A percentile compares a stretch with the other conserved stretches of the same genome.
Conservation (phyloP, 768 basidiomycete species). For the Boletellus ananiceps region DNA sequence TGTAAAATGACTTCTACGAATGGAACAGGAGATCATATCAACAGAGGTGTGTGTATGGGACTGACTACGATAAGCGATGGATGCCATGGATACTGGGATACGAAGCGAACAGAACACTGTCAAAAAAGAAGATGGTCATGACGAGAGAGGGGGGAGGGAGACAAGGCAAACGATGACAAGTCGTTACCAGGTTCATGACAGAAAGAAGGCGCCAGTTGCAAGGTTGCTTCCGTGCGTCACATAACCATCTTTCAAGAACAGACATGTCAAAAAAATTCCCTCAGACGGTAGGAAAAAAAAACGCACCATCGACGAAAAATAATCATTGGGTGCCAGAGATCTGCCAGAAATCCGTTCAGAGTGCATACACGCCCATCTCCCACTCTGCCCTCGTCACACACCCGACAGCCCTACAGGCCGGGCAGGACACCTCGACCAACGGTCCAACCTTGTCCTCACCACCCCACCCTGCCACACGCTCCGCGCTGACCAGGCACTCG, state of each 20-base stretch:
- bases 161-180: too few species aligned
- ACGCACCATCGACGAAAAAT: constrained; percentile 4
- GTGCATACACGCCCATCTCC: constrained; percentile 42
- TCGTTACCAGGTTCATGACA: too few species aligned
- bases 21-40: too few species aligned
- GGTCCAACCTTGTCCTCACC: constrained; percentile 39
- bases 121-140: background rate
- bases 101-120: background rate
- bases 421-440: constrained; percentile 66
- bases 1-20: too few species aligned
- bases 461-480: constrained; percentile 60
- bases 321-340: background rate
- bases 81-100: constrained; percentile 17
- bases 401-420: constrained; percentile 65
- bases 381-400: constrained; percentile 57
- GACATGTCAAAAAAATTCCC: background rate
- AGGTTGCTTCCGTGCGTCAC: too few species aligned
- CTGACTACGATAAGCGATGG: constrained; percentile 3
- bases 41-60: too few species aligned
- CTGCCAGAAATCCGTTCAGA: constrained; percentile 14
- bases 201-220: too few species aligned
- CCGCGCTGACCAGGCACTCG: constrained; percentile 64
- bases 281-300: background rate
- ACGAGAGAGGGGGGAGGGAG: background rate
- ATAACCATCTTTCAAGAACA: too few species aligned